Conservation (phyloP, 768 basidiomycete genomes). For the Holtermanniella nyarrowii region DNA sequence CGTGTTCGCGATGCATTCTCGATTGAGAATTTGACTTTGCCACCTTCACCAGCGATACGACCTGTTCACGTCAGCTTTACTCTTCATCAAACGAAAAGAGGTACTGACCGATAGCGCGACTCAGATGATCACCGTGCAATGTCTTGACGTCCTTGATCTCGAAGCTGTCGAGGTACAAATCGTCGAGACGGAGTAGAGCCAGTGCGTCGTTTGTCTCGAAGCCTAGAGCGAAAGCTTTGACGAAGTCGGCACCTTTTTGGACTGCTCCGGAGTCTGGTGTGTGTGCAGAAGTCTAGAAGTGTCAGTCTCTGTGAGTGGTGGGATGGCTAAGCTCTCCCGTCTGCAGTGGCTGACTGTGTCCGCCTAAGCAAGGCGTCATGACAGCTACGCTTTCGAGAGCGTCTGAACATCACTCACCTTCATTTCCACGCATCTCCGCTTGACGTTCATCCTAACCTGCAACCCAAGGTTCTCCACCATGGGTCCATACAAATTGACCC, state of each 20-base stretch:
- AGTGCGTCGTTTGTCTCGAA: slow-evolving; percentile 96
- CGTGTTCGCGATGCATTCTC: slow-evolving; percentile 94
- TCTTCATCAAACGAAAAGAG: neutral
- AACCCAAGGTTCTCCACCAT: slow-evolving; percentile 87
- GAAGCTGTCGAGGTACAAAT: slow-evolving; percentile 94
- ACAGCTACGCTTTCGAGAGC: neutral
- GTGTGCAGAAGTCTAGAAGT: slow-evolving; percentile 70
- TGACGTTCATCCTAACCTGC: slow-evolving; percentile 95
- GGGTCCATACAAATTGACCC: slow-evolving; percentile 90
- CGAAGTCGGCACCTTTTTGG: slow-evolving; percentile 94
- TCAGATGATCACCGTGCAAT: slow-evolving; percentile 90
- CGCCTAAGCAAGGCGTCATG: neutral
- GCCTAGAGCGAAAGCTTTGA: slow-evolving; percentile 86
- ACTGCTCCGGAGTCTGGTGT: slow-evolving; percentile 86
- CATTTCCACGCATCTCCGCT: slow-evolving; percentile 77
- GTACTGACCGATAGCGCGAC: slow-evolving; percentile 79
- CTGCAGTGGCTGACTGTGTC: neutral
- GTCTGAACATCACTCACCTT: slow-evolving; percentile 60
- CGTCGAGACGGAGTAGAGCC: slow-evolving; percentile 86
- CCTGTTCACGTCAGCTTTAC: slow-evolving; percentile 44
- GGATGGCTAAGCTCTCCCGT: neutral
- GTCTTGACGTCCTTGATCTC: slow-evolving; percentile 99
- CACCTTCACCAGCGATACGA: slow-evolving; percentile 96
- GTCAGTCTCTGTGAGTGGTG: neutral
- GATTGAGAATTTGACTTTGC: slow-evolving; percentile 97